These are phyloP conservation scores for Arthrobotrys conoides DNA, from an alignment of 2,329 filamentous ascomycete species.

Conservation along the genomic window DNA sequence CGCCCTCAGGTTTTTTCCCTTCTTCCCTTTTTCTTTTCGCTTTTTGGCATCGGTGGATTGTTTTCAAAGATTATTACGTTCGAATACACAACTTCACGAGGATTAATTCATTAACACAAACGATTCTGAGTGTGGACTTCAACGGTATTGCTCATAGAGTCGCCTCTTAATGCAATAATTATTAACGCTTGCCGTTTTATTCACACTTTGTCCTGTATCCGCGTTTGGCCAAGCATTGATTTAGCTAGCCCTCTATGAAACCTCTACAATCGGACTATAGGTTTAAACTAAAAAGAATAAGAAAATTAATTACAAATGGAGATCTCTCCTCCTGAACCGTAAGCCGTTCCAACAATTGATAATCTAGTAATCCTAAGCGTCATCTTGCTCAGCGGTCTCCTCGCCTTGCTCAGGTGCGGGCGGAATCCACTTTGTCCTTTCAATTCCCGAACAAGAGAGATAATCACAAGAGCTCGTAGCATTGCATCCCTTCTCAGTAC, in stretches of 20 bases:
- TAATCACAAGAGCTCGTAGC: constrained; percentile 41
- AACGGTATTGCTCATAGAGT: not conserved
- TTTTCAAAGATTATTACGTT: not conserved
- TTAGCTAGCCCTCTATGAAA: not conserved
- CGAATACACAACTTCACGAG: not conserved
- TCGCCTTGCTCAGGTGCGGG: not conserved
- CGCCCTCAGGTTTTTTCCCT: not conserved
- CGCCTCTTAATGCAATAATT: not conserved
- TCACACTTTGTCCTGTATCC: not conserved
- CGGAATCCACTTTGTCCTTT: constrained; percentile 43
- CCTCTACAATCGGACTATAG: not conserved
- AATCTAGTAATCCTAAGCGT: not conserved
- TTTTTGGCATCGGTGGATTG: not conserved
- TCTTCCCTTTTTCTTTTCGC: not conserved
- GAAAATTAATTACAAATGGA: not conserved
- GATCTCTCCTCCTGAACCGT: not conserved
- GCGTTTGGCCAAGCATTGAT: not conserved
- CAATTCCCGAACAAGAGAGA: constrained; percentile 38
- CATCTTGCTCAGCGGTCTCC: not conserved
- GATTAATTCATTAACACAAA: not conserved
- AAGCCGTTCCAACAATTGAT: too few relatives aligned
- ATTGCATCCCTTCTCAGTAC: constrained; percentile 46
- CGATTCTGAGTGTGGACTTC: not conserved
- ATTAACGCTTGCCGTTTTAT: not conserved
- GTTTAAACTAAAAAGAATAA: not conserved